A percentile compares a stretch with the other conserved stretches of the same genome.
phyloP scores from a whole-genome alignment of 441 rosid species.

The Syzygium malaccense region DNA sequence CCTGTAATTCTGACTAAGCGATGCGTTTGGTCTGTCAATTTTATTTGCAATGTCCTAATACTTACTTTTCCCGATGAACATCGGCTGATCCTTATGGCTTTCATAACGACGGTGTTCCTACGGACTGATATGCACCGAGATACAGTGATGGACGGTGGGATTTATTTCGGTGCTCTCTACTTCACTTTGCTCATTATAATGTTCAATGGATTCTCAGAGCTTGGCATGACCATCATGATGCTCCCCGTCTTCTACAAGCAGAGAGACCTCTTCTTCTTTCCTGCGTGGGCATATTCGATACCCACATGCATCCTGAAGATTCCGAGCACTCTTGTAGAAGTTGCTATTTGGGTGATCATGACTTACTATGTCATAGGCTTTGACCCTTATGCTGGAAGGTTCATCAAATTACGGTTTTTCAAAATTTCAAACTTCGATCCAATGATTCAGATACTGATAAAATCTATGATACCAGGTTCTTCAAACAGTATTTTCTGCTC shows the following conservation, averaged over 20 bases:
- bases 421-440: not conserved
- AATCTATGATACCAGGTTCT: conserved; percentile 34
- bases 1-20: not conserved
- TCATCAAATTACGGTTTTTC: not conserved
- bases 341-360: conserved; percentile 50
- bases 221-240: conserved; percentile 61
- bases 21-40: not conserved
- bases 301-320: conserved; percentile 77
- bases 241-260: conserved; percentile 90
- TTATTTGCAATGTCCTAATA: not conserved
- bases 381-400: conserved; percentile 71
- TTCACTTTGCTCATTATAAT: conserved; percentile 34
- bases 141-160: conserved; percentile 34
- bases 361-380: conserved; percentile 71
- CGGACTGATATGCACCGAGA: conserved; percentile 52
- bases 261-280: conserved; percentile 61
- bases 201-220: conserved; percentile 71
- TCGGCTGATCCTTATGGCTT: conserved; percentile 38
- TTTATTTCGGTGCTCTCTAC: conserved; percentile 65
- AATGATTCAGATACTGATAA: not conserved
- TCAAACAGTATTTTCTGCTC: conserved; percentile 53
- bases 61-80: not conserved
- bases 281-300: conserved; percentile 63
- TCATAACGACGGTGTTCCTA: conserved; percentile 49
- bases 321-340: conserved; percentile 52